phyloP scores from a whole-genome alignment of 257 asterid species.

The Salvia splendens region DNA sequence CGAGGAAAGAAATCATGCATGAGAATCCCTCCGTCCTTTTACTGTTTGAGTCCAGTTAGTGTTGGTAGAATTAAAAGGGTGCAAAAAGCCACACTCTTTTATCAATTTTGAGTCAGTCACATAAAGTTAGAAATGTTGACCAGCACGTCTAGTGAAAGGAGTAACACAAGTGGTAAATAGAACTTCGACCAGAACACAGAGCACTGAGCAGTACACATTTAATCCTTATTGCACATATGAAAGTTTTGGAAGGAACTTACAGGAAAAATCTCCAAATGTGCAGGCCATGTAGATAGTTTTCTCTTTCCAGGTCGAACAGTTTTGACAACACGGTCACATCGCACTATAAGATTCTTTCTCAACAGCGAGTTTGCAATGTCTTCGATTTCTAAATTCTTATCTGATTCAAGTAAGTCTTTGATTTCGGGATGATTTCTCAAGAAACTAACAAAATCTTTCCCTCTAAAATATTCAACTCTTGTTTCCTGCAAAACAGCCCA shows the following conservation, averaged over 20 bases:
- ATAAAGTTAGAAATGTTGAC: not conserved
- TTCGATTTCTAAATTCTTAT: constrained; percentile 70
- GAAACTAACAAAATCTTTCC: constrained; percentile 85
- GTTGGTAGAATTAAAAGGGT: too few relatives aligned
- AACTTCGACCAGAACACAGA: not conserved
- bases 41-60: too few relatives aligned
- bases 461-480: constrained; percentile 93
- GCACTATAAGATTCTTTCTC: constrained; percentile 79
- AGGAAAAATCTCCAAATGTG: constrained; percentile 82
- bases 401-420: constrained; percentile 76
- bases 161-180: constrained; percentile 8
- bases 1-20: too few relatives aligned
- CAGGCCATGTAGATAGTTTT: constrained; percentile 97
- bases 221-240: constrained; percentile 4
- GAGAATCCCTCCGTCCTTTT: too few relatives aligned
- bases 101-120: not conserved
- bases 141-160: constrained; percentile 10
- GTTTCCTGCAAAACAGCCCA: constrained; percentile 99
- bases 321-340: constrained; percentile 94
- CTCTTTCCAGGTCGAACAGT: constrained; percentile 95
- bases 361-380: constrained; percentile 76
- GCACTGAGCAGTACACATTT: constrained; percentile 7
- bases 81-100: not conserved
- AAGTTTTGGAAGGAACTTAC: constrained; percentile 50
- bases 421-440: constrained; percentile 77